Evolutionary conservation across 2,329 filamentous ascomycete species (phyloP).

Genomic region (Aspergillus sp.): DNA sequence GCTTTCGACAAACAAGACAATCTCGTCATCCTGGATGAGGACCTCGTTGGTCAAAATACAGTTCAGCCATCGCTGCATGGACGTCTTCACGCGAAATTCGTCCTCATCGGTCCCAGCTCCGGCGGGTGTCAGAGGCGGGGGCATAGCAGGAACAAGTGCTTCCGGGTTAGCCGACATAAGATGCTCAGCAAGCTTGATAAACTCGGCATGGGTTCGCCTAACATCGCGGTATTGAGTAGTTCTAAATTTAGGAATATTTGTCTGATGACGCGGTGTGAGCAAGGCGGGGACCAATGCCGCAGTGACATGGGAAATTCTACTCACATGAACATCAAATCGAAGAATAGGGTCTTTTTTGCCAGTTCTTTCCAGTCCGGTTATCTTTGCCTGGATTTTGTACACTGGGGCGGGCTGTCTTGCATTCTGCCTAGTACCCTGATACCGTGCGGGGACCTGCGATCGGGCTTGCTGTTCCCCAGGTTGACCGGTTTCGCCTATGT

Average conservation of each 20-base stretch:
- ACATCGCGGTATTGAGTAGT: constrained; percentile 99
- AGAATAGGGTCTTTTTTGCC: constrained; percentile 95
- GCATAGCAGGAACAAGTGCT: constrained; percentile 88
- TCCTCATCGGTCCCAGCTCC: constrained; percentile 96
- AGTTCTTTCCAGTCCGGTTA: constrained; percentile 87
- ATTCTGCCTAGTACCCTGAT: constrained; percentile 43
- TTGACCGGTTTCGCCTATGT: constrained; percentile 39
- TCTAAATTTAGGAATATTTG: constrained; percentile 95
- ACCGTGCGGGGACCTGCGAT: constrained; percentile 47
- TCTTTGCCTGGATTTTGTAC: constrained; percentile 89
- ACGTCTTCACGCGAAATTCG: constrained; percentile 80
- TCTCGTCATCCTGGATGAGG: constrained; percentile 92
- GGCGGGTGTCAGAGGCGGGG: constrained; percentile 89
- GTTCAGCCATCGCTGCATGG: constrained; percentile 94
- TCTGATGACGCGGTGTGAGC: constrained; percentile 55
- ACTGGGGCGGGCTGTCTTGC: constrained; percentile 58
- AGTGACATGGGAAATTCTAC: constrained; percentile 28
- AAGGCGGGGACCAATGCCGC: not conserved
- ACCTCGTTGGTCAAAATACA: constrained; percentile 89
- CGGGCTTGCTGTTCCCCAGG: constrained; percentile 44
- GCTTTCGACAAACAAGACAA: constrained; percentile 97
- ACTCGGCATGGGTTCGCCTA: constrained; percentile 90
- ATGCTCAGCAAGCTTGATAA: constrained; percentile 93
- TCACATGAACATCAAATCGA: constrained; percentile 93
- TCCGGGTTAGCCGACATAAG: constrained; percentile 97